These are phyloP conservation scores for Cubamyces lactineus DNA, from an alignment of 768 basidiomycete genomes.

Conservation along the genomic window DNA sequence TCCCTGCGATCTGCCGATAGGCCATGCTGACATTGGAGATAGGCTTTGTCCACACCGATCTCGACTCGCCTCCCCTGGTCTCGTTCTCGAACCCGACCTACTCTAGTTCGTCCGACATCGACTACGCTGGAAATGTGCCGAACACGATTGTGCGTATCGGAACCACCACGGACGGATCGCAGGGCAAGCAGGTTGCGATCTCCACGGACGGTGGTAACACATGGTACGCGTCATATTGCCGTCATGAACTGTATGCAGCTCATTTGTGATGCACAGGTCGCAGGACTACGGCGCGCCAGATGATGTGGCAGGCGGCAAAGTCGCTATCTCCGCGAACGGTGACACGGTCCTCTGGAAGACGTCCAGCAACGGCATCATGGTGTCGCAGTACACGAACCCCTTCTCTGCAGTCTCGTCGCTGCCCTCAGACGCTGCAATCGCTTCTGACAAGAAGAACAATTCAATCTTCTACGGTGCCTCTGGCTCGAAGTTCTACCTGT, in stretches of 20 bases:
- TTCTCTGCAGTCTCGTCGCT: slow-evolving; percentile 56
- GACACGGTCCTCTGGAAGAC: slow-evolving; percentile 64
- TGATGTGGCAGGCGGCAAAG: slow-evolving; percentile 40
- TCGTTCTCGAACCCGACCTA: slow-evolving; percentile 51
- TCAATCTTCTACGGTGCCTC: slow-evolving; percentile 63
- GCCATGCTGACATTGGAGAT: neutral
- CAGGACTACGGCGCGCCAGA: slow-evolving; percentile 58
- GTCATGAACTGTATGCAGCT: neutral
- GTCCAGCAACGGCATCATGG: slow-evolving; percentile 48
- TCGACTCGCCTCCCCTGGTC: slow-evolving; percentile 45
- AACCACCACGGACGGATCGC: slow-evolving; percentile 39
- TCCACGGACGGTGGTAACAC: slow-evolving; percentile 57
- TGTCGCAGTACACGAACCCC: slow-evolving; percentile 52
- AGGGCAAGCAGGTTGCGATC: slow-evolving; percentile 58
- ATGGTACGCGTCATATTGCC: slow-evolving; percentile 40
- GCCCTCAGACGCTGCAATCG: slow-evolving; percentile 57
- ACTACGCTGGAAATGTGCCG: slow-evolving; percentile 57
- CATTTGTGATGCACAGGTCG: slow-evolving; percentile 35
- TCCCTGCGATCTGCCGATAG: neutral
- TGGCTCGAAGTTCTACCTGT: slow-evolving; percentile 60
- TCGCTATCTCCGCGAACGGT: slow-evolving; percentile 54
- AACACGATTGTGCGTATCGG: slow-evolving; percentile 55
- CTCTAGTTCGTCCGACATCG: slow-evolving; percentile 51
- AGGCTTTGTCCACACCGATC: slow-evolving; percentile 53
- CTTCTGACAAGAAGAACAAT: slow-evolving; percentile 63